Evolutionary conservation across 169 alveolate genomes (phyloP), one percentile per base, ranked within the genome.

Genomic region (Eimeria acervulina): DNA sequence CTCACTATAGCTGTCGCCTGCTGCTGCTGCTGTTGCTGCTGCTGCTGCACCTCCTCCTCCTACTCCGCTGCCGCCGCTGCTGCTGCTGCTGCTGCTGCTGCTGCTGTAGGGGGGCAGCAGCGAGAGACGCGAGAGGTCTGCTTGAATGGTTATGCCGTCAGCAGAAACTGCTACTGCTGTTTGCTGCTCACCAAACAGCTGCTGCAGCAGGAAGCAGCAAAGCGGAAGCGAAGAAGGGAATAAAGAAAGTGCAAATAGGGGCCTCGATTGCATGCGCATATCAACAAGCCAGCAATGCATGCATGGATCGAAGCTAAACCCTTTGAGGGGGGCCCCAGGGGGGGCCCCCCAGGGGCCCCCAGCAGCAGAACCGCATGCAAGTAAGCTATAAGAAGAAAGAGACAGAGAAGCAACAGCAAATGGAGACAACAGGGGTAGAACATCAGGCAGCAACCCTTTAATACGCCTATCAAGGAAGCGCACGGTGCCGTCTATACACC

Each of bases 31-130:
- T 80, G 89, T 68, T 13, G 88, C 88, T 15, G 88, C 88, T 15
- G 88, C 88, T 21, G 68, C 89, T 80, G 89, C 89, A 42, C 42
- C 55, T 80, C 70, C 90, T 80, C 70, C 68, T 80, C 44, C 90
- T 21, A n/a, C n/a, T n/a, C n/a, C n/a, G n/a, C n/a, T n/a, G n/a
- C n/a, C n/a, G n/a, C n/a, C 55, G 19, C 55, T 13, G 88, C 88
- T 15, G 88, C 88, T 15, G 88, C 88, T 21, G 68, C 89, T 80
- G 89, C 89, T 80, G 68, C 55, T 80, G 90, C 90, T 80, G 90
- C 68, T 80, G 70, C 90, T 21, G 70, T 80, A 80, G 23, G 90
- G 90, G 47, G 90, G 90, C 68, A 80, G 90, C 66, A 80, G 70
- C 40, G 90, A 80, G 28, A 80, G 4, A 8, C 90, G 70, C 0